These are phyloP conservation scores for Cucurbita ficifolia DNA, from an alignment of 306 rosid species.

Conservation along the genomic window DNA sequence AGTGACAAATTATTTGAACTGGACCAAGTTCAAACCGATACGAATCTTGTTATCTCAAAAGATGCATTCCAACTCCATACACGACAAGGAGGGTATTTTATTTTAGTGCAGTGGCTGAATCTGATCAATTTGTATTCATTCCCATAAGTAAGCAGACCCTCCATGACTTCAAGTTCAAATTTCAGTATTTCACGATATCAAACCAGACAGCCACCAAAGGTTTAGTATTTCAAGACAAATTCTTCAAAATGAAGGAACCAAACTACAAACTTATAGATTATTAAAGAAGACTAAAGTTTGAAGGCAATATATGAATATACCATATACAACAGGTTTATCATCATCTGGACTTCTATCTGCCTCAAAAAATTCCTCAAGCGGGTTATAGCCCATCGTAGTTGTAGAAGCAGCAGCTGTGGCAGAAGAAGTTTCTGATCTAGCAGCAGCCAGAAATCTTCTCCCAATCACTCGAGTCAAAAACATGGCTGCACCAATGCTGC, in stretches of 20 bases:
- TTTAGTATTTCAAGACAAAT: background rate
- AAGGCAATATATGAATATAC: slow-evolving; percentile 13
- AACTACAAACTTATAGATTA: background rate
- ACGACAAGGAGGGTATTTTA: background rate
- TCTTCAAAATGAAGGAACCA: background rate
- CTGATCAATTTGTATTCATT: background rate
- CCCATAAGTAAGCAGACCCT: background rate
- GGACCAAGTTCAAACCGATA: background rate
- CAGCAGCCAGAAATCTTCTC: slow-evolving; percentile 48
- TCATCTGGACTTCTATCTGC: slow-evolving; percentile 43
- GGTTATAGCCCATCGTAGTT: slow-evolving; percentile 27
- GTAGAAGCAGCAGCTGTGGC: slow-evolving; percentile 29
- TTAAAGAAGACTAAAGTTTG: background rate
- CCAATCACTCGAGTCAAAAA: slow-evolving; percentile 47
- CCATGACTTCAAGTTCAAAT: background rate
- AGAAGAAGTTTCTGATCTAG: slow-evolving; percentile 41
- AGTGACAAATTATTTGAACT: background rate
- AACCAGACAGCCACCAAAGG: background rate
- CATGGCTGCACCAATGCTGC: slow-evolving; percentile 18
- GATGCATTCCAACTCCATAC: background rate
- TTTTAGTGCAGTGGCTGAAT: background rate
- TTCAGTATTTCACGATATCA: background rate
- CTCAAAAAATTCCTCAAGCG: slow-evolving; percentile 77
- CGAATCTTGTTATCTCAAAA: background rate
- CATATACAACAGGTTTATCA: slow-evolving; percentile 68